Conservation (phyloP, 2,329 filamentous ascomycete species). For the Apiospora saccharicola region DNA sequence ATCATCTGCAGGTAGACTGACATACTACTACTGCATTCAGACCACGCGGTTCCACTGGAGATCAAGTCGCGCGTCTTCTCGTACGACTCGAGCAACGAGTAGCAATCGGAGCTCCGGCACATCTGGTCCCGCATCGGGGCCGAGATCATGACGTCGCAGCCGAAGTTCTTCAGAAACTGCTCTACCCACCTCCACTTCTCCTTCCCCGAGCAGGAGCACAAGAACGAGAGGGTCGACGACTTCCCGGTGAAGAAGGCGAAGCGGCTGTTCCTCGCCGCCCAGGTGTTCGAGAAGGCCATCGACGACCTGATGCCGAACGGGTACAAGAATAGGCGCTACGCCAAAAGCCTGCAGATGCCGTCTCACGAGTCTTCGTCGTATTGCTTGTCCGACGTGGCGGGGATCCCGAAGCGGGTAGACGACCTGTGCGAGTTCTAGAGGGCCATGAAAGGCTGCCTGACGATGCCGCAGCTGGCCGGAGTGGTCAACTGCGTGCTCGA, state of each 20-base stretch:
- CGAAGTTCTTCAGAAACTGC: background rate
- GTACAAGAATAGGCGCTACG: background rate
- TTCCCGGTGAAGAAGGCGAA: background rate
- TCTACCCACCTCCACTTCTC: background rate
- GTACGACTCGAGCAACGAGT: background rate
- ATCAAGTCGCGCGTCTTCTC: background rate
- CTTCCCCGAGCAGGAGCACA: background rate
- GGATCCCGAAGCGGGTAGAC: background rate
- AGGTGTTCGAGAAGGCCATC: background rate
- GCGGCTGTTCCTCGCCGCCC: background rate
- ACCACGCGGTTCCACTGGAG: background rate
- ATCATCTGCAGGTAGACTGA: background rate
- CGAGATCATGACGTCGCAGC: background rate
- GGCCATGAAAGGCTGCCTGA: background rate
- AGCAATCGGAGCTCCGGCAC: background rate
- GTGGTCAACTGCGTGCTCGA: background rate
- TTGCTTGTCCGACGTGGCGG: background rate
- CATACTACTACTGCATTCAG: background rate
- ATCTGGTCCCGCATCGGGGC: background rate
- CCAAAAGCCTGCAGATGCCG: background rate
- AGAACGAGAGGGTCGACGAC: background rate
- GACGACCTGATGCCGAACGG: background rate
- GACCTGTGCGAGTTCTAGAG: background rate
- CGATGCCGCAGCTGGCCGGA: background rate
- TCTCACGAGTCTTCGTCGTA: background rate